These are phyloP conservation scores for Colletotrichum sojae DNA, from an alignment of 2,329 filamentous ascomycete genomes.

Conservation along the genomic window DNA sequence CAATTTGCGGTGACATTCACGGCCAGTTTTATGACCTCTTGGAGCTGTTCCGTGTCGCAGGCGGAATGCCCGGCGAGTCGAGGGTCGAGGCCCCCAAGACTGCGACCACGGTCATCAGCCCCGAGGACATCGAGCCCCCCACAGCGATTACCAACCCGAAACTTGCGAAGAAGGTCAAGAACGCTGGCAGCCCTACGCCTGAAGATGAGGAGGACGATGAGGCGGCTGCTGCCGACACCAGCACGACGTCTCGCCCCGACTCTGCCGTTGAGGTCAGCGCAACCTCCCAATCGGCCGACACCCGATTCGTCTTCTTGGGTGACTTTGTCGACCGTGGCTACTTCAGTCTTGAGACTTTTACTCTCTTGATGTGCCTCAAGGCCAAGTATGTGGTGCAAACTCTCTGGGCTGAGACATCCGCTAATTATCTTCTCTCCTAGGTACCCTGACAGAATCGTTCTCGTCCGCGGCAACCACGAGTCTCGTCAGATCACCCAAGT, in stretches of 20 bases:
- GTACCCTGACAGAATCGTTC: slow-evolving; percentile 94
- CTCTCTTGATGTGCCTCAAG: slow-evolving; percentile 95
- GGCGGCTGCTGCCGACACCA: slow-evolving; percentile 59
- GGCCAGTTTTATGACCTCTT: slow-evolving; percentile 98
- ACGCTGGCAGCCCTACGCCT: slow-evolving; percentile 65
- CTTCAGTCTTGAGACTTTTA: slow-evolving; percentile 98
- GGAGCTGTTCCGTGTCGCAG: slow-evolving; percentile 95
- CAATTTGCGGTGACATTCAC: slow-evolving; percentile 97
- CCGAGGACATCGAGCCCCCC: slow-evolving; percentile 93
- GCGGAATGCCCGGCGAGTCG: slow-evolving; percentile 93
- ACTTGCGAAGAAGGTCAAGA: slow-evolving; percentile 86
- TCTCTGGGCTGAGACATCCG: not conserved
- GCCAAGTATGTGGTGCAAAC: slow-evolving; percentile 64
- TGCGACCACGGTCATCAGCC: slow-evolving; percentile 81
- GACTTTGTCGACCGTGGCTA: slow-evolving; percentile 98
- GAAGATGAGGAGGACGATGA: slow-evolving; percentile 65
- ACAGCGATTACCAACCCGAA: slow-evolving; percentile 91
- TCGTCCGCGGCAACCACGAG: slow-evolving; percentile 98
- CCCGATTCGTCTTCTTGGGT: slow-evolving; percentile 75
- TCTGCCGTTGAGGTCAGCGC: slow-evolving; percentile 53
- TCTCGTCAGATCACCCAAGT: slow-evolving; percentile 98
- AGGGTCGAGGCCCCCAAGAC: slow-evolving; percentile 78
- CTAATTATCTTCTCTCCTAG: slow-evolving; percentile 60
- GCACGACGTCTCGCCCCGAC: slow-evolving; percentile 50
- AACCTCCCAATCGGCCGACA: slow-evolving; percentile 65